phyloP scores from a whole-genome alignment of 257 asterid genomes.

The Solanum peruvianum region DNA sequence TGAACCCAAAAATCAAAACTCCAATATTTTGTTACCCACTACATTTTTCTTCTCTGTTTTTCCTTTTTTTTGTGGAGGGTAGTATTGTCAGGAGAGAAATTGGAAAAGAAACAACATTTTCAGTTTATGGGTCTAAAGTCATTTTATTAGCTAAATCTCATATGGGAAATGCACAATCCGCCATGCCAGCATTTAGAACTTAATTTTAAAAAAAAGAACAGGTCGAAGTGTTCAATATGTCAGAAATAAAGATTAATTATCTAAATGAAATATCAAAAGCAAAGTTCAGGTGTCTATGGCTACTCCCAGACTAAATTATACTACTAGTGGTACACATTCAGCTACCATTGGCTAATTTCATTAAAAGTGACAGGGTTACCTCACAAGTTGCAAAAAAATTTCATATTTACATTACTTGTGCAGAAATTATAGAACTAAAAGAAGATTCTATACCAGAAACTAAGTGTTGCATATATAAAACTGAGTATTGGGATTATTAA shows the following conservation, averaged over 20 bases:
- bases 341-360: not conserved
- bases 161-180: not conserved
- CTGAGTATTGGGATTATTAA: not conserved
- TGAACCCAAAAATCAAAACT: not conserved
- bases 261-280: not conserved
- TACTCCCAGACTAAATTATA: not conserved
- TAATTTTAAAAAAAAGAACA: not conserved
- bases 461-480: not conserved
- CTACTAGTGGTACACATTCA: not conserved
- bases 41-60: not conserved
- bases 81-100: not conserved
- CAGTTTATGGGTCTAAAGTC: not conserved
- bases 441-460: not conserved
- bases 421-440: not conserved
- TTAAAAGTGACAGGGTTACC: not conserved
- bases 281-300: not conserved
- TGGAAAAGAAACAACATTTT: not conserved
- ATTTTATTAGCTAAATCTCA: not conserved
- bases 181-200: not conserved
- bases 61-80: not conserved
- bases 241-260: not conserved
- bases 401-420: not conserved
- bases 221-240: not conserved
- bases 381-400: not conserved
- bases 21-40: not conserved